These are phyloP conservation scores for Buddleja alternifolia DNA, from an alignment of 257 asterid species.

Conservation along the genomic window DNA sequence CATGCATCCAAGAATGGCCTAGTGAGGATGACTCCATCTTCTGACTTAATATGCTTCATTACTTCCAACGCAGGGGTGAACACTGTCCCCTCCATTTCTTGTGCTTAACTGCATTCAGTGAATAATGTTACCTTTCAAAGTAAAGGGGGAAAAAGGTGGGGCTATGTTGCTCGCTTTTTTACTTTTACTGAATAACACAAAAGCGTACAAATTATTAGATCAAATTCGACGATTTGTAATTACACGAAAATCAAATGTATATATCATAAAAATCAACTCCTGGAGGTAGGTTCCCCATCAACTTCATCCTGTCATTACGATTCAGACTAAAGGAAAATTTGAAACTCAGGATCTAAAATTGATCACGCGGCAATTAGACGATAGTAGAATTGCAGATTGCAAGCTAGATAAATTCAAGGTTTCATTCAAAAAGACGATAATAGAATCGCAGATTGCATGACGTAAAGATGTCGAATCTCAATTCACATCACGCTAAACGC, in stretches of 20 bases:
- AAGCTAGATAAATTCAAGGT: too few relatives aligned
- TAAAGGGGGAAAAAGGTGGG: not conserved
- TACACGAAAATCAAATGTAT: constrained; percentile 6
- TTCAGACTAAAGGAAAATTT: not conserved
- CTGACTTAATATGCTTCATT: constrained; percentile 86
- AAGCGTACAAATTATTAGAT: not conserved
- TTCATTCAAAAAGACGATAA: too few relatives aligned
- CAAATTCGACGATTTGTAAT: too few relatives aligned
- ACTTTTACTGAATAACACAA: not conserved
- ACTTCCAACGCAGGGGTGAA: constrained; percentile 89
- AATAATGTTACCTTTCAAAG: constrained; percentile 7
- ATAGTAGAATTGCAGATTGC: too few relatives aligned
- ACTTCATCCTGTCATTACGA: not conserved
- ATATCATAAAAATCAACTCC: not conserved
- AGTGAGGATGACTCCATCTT: constrained; percentile 80
- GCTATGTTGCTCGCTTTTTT: not conserved
- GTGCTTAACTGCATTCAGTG: constrained; percentile 35
- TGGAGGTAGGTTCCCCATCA: too few relatives aligned
- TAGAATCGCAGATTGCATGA: too few relatives aligned
- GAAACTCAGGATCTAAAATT: not conserved
- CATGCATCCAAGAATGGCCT: constrained; percentile 92
- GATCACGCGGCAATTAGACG: not conserved
- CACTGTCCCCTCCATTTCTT: constrained; percentile 82
- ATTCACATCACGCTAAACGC: too few relatives aligned
- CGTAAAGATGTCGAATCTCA: too few relatives aligned